A percentile compares a stretch with the other conserved stretches of the same genome.
Evolutionary conservation across 2,329 filamentous ascomycete genomes (phyloP).

Genomic region (Mycogone perniciosa): DNA sequence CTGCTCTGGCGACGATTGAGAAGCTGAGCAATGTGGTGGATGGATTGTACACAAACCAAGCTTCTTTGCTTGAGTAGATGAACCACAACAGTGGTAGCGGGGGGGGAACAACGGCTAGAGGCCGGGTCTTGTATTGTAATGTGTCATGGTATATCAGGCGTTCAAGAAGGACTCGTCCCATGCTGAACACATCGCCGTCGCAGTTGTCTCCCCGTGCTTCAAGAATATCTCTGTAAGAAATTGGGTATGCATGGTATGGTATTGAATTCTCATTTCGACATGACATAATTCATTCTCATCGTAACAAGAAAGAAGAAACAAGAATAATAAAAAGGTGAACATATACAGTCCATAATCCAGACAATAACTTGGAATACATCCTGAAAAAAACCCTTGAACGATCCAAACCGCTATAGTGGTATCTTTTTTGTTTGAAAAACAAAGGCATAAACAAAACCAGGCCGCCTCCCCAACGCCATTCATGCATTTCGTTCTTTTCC

Average conservation of each 20-base stretch:
- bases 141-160: constrained; percentile 27
- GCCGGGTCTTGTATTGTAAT: constrained; percentile 22
- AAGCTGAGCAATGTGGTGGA: constrained; percentile 97
- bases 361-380: background rate
- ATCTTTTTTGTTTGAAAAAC: constrained; percentile 1
- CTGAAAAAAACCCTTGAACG: background rate
- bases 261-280: constrained; percentile 4
- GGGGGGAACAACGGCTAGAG: constrained; percentile 1
- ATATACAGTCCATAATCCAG: background rate
- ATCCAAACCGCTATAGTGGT: constrained; percentile 8
- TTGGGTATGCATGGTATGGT: background rate
- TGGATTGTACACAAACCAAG: constrained; percentile 95
- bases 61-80: constrained; percentile 78
- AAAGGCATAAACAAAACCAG: background rate
- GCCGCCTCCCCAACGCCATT: constrained; percentile 7
- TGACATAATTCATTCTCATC: constrained; percentile 3
- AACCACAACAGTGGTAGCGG: constrained; percentile 10
- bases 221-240: background rate
- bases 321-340: constrained; percentile 2
- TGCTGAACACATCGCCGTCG: background rate
- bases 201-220: background rate
- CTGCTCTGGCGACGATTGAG: constrained; percentile 88
- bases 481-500: constrained; percentile 6
- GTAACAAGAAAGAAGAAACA: constrained; percentile 2
- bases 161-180: constrained; percentile 23